phyloP scores from a whole-genome alignment of 2,329 filamentous ascomycete species.

The Plectosphaerella cucumerina region DNA sequence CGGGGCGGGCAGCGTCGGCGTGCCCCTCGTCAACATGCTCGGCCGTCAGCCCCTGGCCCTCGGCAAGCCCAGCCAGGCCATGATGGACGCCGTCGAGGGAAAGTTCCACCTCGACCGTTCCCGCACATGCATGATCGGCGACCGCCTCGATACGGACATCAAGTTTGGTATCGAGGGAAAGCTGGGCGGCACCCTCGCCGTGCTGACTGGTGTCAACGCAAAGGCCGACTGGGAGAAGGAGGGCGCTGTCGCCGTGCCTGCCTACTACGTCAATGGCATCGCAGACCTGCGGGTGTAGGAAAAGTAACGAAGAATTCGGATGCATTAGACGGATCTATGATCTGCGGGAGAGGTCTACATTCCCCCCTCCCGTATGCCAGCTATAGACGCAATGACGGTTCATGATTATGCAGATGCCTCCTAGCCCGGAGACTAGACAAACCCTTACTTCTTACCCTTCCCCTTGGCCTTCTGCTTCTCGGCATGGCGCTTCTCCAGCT shows the following conservation, averaged over 20 bases:
- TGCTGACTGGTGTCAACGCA: conserved; percentile 84
- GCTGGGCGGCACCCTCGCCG: conserved; percentile 84
- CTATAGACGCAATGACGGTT: no score
- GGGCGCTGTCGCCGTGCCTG: conserved; percentile 65
- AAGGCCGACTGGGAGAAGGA: conserved; percentile 77
- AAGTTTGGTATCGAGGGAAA: conserved; percentile 89
- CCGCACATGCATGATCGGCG: conserved; percentile 92
- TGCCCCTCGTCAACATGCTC: conserved; percentile 72
- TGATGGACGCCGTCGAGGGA: conserved; percentile 98
- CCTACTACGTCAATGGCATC: conserved; percentile 79
- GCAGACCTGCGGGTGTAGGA: conserved; percentile 56
- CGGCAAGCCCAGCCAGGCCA: conserved; percentile 94
- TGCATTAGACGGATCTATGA: not conserved
- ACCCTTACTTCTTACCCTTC: conserved; percentile 8
- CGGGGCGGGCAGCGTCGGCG: conserved; percentile 78
- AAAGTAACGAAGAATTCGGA: not conserved
- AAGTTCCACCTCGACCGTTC: conserved; percentile 85
- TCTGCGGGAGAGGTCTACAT: no score
- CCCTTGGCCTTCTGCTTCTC: conserved; percentile 31
- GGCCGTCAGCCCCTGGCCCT: conserved; percentile 68
- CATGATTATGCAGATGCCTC: no score
- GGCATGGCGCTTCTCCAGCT: conserved; percentile 40
- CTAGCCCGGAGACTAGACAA: no score
- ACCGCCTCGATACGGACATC: conserved; percentile 92
- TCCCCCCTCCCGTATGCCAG: no score